phyloP scores from a whole-genome alignment of 2,329 filamentous ascomycete genomes.

The Aspergillus tamarii region DNA sequence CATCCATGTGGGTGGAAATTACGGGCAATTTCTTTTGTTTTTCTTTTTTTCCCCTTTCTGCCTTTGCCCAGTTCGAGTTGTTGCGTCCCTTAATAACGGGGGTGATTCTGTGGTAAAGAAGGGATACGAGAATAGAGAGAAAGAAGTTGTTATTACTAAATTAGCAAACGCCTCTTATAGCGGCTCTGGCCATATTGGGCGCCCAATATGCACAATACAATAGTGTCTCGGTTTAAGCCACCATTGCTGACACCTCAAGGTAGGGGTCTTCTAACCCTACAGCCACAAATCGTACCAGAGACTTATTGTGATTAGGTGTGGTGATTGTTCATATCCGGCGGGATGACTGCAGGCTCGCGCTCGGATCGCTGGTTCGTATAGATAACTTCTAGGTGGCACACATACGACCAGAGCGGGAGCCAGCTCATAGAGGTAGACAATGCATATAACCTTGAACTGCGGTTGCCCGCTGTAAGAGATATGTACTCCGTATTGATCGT shows the following conservation, averaged over 20 bases:
- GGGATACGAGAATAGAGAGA: not conserved
- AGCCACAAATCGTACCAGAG: not conserved
- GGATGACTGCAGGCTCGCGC: not conserved
- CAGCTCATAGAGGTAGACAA: not conserved
- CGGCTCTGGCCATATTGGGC: not conserved
- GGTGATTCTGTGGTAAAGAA: not conserved
- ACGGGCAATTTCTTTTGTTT: not conserved
- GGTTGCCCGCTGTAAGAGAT: constrained; percentile 1
- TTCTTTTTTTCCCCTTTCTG: too few relatives aligned
- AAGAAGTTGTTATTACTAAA: not conserved
- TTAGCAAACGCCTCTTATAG: not conserved
- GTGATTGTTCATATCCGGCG: not conserved
- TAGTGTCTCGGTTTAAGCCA: not conserved
- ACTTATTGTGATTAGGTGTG: not conserved
- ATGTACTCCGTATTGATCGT: constrained; percentile 3
- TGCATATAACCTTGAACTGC: not conserved
- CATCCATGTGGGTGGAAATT: not conserved
- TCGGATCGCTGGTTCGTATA: not conserved
- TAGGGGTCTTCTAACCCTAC: not conserved
- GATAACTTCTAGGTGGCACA: not conserved
- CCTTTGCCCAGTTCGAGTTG: not conserved
- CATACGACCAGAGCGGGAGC: not conserved
- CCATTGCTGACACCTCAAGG: not conserved
- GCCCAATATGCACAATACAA: not conserved
- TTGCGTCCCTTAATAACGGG: not conserved